A percentile compares a stretch with the other conserved stretches of the same genome.
Evolutionary conservation across 2,329 filamentous ascomycete species (phyloP).

Genomic region (Claviceps citrina): DNA sequence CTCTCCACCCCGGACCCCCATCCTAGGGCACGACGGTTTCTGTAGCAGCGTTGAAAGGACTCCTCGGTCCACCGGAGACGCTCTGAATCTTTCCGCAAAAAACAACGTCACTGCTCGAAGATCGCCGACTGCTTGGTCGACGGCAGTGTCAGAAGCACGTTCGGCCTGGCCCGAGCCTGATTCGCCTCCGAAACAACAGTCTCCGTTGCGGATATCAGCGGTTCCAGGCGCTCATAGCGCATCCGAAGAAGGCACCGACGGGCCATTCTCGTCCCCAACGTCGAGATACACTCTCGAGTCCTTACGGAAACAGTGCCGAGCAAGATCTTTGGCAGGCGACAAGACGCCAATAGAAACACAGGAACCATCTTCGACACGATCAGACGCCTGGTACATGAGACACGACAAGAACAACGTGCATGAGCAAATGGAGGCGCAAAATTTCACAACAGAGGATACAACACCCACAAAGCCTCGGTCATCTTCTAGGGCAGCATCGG

Average conservation of each 20-base stretch:
- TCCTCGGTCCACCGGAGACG: neutral
- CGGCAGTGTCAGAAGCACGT: neutral
- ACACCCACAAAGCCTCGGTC: slow-evolving; percentile 5
- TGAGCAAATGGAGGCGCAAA: neutral
- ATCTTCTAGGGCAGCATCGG: neutral
- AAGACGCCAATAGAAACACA: slow-evolving; percentile 8
- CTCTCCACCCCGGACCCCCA: slow-evolving; percentile 3
- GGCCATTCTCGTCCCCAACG: neutral
- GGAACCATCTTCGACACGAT: slow-evolving; percentile 7
- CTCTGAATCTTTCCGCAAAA: neutral
- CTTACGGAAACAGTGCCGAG: slow-evolving; percentile 8
- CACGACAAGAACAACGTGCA: slow-evolving; percentile 6
- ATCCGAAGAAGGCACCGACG: slow-evolving; percentile 2
- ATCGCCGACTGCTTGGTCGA: neutral
- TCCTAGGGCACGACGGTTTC: slow-evolving; percentile 6
- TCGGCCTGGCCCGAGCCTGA: neutral
- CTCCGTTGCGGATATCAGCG: slow-evolving; percentile 1
- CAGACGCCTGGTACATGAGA: slow-evolving; percentile 13
- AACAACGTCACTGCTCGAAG: neutral
- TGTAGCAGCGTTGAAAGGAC: neutral
- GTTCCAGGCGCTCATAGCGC: neutral
- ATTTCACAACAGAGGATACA: neutral
- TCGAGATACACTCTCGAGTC: slow-evolving; percentile 12
- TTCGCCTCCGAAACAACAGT: slow-evolving; percentile 1
- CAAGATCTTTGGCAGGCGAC: slow-evolving; percentile 19